These are phyloP conservation scores for Calonectria pteridis DNA, from an alignment of 2,329 filamentous ascomycete species.

Conservation along the genomic window DNA sequence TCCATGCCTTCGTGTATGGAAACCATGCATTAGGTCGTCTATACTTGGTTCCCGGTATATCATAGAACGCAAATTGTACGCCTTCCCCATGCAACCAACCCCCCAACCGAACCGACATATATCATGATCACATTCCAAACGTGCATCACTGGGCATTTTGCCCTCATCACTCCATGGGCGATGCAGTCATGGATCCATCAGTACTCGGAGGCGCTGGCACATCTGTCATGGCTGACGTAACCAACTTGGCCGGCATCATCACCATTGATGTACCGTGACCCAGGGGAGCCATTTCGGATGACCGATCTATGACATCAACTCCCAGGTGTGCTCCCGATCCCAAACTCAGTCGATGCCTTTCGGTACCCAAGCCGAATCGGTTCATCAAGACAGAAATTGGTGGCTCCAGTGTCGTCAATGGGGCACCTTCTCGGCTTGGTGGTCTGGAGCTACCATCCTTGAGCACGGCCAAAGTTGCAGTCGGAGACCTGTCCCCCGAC, in stretches of 20 bases:
- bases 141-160: neutral
- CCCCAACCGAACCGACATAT: neutral
- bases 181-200: constrained; percentile 36
- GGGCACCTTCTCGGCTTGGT: constrained; percentile 38
- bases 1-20: neutral
- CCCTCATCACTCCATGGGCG: constrained; percentile 24
- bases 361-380: constrained; percentile 37
- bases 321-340: constrained; percentile 27
- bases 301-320: constrained; percentile 21
- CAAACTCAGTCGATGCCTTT: constrained; percentile 39
- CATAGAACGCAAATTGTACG: constrained; percentile 4
- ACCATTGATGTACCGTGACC: constrained; percentile 16
- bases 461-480: constrained; percentile 20
- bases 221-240: constrained; percentile 21
- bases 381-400: constrained; percentile 34
- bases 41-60: constrained; percentile 3
- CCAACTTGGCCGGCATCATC: constrained; percentile 19
- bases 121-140: constrained; percentile 18
- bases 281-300: constrained; percentile 26
- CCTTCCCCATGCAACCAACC: neutral
- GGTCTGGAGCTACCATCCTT: constrained; percentile 37
- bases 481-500: constrained; percentile 38
- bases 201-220: constrained; percentile 29
- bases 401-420: constrained; percentile 36
- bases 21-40: constrained; percentile 8